These are phyloP conservation scores for Epichloe glyceriae DNA, from an alignment of 2,329 filamentous ascomycete genomes.

Conservation along the genomic window DNA sequence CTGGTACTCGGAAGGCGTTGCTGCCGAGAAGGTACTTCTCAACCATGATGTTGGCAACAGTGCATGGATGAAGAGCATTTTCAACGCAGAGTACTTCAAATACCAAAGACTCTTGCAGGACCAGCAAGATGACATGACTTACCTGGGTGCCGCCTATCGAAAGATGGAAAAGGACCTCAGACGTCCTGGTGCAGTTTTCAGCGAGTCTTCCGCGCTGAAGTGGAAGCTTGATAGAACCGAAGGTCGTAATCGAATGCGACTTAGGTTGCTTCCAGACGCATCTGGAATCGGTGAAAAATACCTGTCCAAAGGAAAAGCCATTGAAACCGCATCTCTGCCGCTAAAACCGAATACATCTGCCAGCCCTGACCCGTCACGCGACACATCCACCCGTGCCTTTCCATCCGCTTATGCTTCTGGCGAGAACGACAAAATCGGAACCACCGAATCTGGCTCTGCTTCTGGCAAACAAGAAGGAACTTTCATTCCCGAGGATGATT, in stretches of 20 bases:
- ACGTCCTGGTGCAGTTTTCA: slow-evolving; percentile 70
- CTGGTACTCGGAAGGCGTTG: slow-evolving; percentile 61
- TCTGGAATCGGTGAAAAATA: slow-evolving; percentile 57
- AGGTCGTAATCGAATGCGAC: slow-evolving; percentile 86
- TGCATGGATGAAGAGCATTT: slow-evolving; percentile 93
- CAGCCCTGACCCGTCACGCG: slow-evolving; percentile 10
- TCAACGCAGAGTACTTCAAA: slow-evolving; percentile 81
- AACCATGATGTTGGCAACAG: slow-evolving; percentile 79
- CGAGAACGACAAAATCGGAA: slow-evolving; percentile 8
- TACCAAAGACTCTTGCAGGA: slow-evolving; percentile 83
- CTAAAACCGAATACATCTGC: slow-evolving; percentile 21
- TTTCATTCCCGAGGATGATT: slow-evolving; percentile 62
- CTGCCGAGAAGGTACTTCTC: slow-evolving; percentile 57
- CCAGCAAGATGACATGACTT: slow-evolving; percentile 78
- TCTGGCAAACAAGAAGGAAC: slow-evolving; percentile 11
- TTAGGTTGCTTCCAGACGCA: slow-evolving; percentile 72
- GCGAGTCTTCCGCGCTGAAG: slow-evolving; percentile 48
- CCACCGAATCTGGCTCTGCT: slow-evolving; percentile 14
- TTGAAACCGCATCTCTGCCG: slow-evolving; percentile 25
- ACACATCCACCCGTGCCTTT: slow-evolving; percentile 5
- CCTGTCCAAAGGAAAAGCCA: slow-evolving; percentile 66
- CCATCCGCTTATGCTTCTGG: slow-evolving; percentile 13
- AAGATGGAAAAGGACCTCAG: slow-evolving; percentile 68
- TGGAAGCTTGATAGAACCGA: slow-evolving; percentile 96
- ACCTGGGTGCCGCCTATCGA: slow-evolving; percentile 60